A percentile compares a stretch with the other conserved stretches of the same genome.
phyloP scores from a whole-genome alignment of 257 asterid species.

The Solanum gracilifrons region DNA sequence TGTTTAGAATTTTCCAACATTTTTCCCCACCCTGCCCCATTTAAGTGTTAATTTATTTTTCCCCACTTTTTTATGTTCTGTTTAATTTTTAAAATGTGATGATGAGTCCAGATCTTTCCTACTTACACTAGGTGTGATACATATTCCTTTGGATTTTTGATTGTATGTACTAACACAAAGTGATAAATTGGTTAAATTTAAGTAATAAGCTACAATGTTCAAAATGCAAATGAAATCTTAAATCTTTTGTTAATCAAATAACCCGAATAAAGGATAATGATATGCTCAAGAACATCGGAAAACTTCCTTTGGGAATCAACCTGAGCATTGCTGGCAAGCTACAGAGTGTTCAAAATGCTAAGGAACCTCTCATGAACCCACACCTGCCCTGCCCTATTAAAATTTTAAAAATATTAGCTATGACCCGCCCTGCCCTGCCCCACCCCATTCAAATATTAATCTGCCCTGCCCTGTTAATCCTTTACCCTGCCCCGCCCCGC shows the following conservation, averaged over 20 bases:
- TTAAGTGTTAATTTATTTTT: no score
- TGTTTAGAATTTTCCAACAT: not conserved
- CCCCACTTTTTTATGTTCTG: not conserved
- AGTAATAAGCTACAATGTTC: not conserved
- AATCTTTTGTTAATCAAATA: not conserved
- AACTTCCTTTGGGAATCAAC: not conserved
- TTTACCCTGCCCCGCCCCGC: not conserved
- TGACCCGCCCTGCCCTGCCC: not conserved
- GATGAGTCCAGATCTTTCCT: not conserved
- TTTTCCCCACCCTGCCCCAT: not conserved
- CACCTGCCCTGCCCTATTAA: not conserved
- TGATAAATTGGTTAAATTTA: no score
- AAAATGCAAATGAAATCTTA: not conserved
- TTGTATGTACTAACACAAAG: not conserved
- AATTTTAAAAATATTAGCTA: not conserved
- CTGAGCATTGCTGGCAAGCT: not conserved
- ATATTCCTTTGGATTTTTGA: not conserved
- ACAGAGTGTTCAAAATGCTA: not conserved
- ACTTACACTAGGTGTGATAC: not conserved
- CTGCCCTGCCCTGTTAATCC: no score
- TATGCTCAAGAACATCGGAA: not conserved
- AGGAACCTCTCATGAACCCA: not conserved
- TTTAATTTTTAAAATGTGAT: not conserved
- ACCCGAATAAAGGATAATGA: not conserved
- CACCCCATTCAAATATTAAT: no score